Percentiles rank a stretch among this genome's conserved stretches.
These are phyloP conservation scores for Aureobasidium sp. DNA, from an alignment of 2,329 filamentous ascomycete species.

Conservation along the genomic window DNA sequence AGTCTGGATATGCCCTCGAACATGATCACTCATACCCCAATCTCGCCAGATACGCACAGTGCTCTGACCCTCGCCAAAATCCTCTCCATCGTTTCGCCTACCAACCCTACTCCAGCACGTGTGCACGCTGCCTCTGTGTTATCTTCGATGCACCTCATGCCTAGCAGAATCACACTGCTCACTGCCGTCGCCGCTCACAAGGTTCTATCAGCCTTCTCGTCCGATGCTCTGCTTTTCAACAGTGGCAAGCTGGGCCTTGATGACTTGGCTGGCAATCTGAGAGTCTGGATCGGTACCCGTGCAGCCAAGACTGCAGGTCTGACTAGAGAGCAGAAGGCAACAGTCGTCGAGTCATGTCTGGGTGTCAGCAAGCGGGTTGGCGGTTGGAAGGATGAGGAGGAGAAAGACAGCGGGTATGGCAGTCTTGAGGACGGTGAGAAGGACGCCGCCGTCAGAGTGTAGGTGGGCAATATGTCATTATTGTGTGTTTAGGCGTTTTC, in stretches of 20 bases:
- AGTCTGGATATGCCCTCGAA: constrained; percentile 34
- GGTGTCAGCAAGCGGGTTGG: constrained; percentile 38
- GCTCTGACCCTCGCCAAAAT: constrained; percentile 55
- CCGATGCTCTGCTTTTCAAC: constrained; percentile 27
- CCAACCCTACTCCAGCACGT: constrained; percentile 26
- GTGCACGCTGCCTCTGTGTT: constrained; percentile 33
- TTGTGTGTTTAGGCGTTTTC: background rate
- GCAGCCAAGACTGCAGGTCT: constrained; percentile 36
- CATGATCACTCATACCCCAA: constrained; percentile 47
- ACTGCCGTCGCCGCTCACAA: constrained; percentile 40
- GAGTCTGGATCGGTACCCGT: constrained; percentile 41
- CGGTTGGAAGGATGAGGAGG: constrained; percentile 27
- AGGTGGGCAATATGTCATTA: background rate
- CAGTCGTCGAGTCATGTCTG: constrained; percentile 36
- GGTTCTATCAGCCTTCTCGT: constrained; percentile 33
- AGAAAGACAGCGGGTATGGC: constrained; percentile 26
- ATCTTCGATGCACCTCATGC: constrained; percentile 34
- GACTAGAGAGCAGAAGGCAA: constrained; percentile 30
- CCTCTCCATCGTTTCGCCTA: constrained; percentile 36
- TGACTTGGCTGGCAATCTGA: constrained; percentile 36
- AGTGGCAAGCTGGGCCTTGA: constrained; percentile 36
- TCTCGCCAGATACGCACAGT: constrained; percentile 50
- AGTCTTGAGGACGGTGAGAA: constrained; percentile 18
- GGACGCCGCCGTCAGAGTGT: background rate
- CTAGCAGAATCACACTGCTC: constrained; percentile 36